These are phyloP conservation scores for Apocynum venetum DNA, from an alignment of 257 asterid genomes.

Conservation along the genomic window DNA sequence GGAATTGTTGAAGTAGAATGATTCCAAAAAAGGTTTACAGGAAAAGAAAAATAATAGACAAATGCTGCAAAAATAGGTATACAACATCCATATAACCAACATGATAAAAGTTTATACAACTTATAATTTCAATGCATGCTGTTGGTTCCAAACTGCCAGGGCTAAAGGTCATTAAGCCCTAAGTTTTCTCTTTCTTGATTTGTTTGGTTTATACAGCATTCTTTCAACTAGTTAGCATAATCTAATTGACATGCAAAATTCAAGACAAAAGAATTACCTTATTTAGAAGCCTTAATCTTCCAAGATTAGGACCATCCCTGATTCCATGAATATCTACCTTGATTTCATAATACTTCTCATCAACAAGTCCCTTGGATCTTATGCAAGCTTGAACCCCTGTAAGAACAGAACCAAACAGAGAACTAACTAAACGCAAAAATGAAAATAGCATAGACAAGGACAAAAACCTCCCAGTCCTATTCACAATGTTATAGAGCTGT, in stretches of 20 bases:
- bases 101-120: neutral
- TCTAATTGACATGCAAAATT: neutral
- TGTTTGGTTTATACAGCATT: neutral
- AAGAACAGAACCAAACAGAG: constrained; percentile 7
- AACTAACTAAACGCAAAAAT: neutral
- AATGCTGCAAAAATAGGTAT: neutral
- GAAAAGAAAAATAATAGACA: neutral
- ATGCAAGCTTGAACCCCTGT: constrained; percentile 85
- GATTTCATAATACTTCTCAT: constrained; percentile 72
- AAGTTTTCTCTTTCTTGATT: neutral
- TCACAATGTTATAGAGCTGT: neutral
- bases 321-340: constrained; percentile 70
- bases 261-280: constrained; percentile 47
- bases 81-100: neutral
- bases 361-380: constrained; percentile 51
- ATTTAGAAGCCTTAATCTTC: constrained; percentile 62
- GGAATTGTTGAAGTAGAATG: neutral
- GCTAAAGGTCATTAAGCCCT: neutral
- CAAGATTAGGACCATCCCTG: constrained; percentile 71
- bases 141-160: neutral
- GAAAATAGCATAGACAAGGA: neutral
- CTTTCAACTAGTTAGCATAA: neutral
- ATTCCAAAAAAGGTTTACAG: neutral
- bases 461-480: neutral
- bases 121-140: neutral